A percentile compares a stretch with the other conserved stretches of the same genome.
Conservation (phyloP, 2,329 filamentous ascomycete genomes). For the Aquanectria penicillioides region DNA sequence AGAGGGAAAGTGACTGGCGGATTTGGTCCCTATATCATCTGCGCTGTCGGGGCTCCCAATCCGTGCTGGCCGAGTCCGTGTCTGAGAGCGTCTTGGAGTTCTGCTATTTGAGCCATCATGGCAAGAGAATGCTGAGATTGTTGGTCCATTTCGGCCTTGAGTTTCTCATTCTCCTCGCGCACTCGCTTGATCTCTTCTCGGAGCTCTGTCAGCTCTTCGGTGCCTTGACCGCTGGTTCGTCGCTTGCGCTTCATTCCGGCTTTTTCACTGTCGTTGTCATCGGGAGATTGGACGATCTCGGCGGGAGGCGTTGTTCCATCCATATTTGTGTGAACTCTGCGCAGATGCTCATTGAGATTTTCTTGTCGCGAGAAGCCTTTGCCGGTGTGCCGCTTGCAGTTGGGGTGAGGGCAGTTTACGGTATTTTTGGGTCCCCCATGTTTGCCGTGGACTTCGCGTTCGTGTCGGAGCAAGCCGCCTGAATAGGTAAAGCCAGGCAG, state of each 20-base stretch:
- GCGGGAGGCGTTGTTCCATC: slow-evolving; percentile 49
- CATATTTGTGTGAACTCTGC: slow-evolving; percentile 79
- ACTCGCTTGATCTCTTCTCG: slow-evolving; percentile 74
- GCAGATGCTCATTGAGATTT: slow-evolving; percentile 92
- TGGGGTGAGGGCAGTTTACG: slow-evolving; percentile 84
- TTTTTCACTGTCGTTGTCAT: slow-evolving; percentile 59
- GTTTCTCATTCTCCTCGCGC: slow-evolving; percentile 70
- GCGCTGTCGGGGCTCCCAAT: slow-evolving; percentile 51
- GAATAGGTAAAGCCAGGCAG: slow-evolving; percentile 95
- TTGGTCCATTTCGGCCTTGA: slow-evolving; percentile 60
- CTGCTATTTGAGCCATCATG: slow-evolving; percentile 60
- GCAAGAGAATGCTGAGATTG: slow-evolving; percentile 57
- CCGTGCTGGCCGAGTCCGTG: slow-evolving; percentile 45
- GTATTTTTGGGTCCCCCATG: slow-evolving; percentile 89
- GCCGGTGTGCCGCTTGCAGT: slow-evolving; percentile 89
- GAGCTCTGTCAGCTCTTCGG: slow-evolving; percentile 63
- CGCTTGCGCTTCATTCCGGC: slow-evolving; percentile 61
- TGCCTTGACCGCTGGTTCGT: slow-evolving; percentile 42
- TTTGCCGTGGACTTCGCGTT: slow-evolving; percentile 92
- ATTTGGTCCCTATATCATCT: slow-evolving; percentile 48
- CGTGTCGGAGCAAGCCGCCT: slow-evolving; percentile 87
- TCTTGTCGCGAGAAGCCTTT: slow-evolving; percentile 93
- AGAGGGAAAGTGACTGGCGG: slow-evolving; percentile 1
- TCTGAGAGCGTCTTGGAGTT: slow-evolving; percentile 56
- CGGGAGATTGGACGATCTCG: slow-evolving; percentile 51